Base-by-base conservation (phyloP, 768 basidiomycete genomes). In the Hypholoma fasciculare region DNA sequence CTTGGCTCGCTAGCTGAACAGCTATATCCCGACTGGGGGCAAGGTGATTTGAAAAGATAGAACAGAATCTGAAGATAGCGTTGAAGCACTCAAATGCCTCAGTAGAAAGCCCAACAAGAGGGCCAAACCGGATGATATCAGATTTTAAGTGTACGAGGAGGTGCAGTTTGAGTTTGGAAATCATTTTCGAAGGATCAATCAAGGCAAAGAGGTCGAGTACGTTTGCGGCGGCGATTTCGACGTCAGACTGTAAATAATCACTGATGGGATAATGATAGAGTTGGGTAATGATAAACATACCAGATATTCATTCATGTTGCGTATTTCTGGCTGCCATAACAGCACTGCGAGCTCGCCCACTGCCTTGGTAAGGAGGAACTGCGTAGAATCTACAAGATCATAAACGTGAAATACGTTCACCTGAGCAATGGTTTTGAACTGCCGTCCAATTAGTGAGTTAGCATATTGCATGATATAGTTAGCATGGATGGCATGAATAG, bases 1-100 rank as follows among this genome's bases (percentile, higher is more conserved):
- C 68, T 36, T 69, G 66, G 0, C 63, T 52, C 0, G 71, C 64
- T 5, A 79, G 65, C 8, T 72, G 59, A 5, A 58, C 30, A 0
- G 77, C 77, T 48, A 79, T 75, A 52, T 76, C 73, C 1, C 74
- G 73, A 46, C 79, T 78, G 9, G 79, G 78, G 0, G 77, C 75
- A 14, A 70, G 72, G 30, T 77, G 79, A 52, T 82, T 82, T 9
- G 71, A 74, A 27, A 72, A 63, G 23, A 81, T 66, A 2, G 74
- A 77, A 44, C 75, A 77, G 11, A 66, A 58, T 0, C 76, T 66
- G 49, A 80, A 79, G 8, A 82, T 63, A 3, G 71, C 71, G 62
- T 82, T 80, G 60, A 69, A 82, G 44, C 67, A 71, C 58, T 81
- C 78, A 59, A 70, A 78, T 0, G 56, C 50, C 38, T 78, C 74